These are phyloP conservation scores for Erysiphe neolycopersici DNA, from an alignment of 2,329 filamentous ascomycete genomes.

Conservation along the genomic window DNA sequence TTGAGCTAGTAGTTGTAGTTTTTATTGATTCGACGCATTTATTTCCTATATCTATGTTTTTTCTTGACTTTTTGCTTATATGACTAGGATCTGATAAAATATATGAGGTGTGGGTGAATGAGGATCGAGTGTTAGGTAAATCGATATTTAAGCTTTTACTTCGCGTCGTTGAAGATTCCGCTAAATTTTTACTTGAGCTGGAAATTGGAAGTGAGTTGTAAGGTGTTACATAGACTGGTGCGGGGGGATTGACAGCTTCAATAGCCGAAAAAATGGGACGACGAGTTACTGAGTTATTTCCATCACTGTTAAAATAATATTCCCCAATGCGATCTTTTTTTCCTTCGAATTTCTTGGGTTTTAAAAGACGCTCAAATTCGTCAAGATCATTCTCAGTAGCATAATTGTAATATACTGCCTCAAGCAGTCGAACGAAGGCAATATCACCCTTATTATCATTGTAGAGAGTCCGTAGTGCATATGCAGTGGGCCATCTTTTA, in stretches of 20 bases:
- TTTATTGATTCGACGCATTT: neutral
- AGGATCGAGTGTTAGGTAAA: slow-evolving; percentile 1
- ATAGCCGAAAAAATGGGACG: slow-evolving; percentile 3
- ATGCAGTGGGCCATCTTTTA: slow-evolving; percentile 33
- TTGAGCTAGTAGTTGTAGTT: neutral
- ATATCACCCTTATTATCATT: slow-evolving; percentile 26
- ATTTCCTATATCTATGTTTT: slow-evolving; percentile 4
- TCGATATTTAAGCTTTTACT: neutral
- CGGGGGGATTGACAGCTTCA: slow-evolving; percentile 3
- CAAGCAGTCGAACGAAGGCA: slow-evolving; percentile 27
- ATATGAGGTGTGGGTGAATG: neutral
- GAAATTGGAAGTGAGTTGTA: slow-evolving; percentile 3
- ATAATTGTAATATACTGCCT: slow-evolving; percentile 29
- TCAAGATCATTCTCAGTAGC: slow-evolving; percentile 24
- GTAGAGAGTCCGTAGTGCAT: slow-evolving; percentile 31
- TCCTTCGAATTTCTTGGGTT: slow-evolving; percentile 28
- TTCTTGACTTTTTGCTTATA: slow-evolving; percentile 9
- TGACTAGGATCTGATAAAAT: slow-evolving; percentile 1
- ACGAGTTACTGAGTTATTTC: slow-evolving; percentile 8
- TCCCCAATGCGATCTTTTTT: slow-evolving; percentile 24
- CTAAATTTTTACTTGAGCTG: neutral
- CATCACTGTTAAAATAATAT: slow-evolving; percentile 22
- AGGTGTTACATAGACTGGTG: slow-evolving; percentile 6
- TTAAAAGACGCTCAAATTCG: slow-evolving; percentile 24
- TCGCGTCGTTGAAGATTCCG: neutral